These are phyloP conservation scores for Tulasnella sp. DNA, from an alignment of 768 basidiomycete species.

Conservation along the genomic window DNA sequence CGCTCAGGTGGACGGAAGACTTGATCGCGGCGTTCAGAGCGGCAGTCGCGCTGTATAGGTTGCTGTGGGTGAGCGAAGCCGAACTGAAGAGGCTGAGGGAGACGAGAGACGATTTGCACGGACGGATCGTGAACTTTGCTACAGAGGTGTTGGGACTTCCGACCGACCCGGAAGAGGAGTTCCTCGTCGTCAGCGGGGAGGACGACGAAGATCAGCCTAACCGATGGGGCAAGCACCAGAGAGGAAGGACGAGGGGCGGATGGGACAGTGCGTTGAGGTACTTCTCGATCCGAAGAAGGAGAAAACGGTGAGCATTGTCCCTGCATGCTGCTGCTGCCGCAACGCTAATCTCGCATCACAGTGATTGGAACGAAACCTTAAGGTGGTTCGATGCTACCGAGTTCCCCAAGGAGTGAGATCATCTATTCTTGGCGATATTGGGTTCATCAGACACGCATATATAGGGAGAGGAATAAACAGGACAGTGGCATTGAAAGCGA, in stretches of 20 bases:
- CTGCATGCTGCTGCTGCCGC: background rate
- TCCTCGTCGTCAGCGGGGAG: constrained; percentile 21
- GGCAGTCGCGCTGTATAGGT: constrained; percentile 44
- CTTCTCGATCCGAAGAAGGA: constrained; percentile 63
- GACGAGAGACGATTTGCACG: constrained; percentile 45
- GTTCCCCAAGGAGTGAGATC: constrained; percentile 45
- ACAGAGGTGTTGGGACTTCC: constrained; percentile 49
- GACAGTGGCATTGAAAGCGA: background rate
- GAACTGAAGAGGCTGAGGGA: constrained; percentile 44
- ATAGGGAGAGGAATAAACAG: background rate
- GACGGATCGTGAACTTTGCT: constrained; percentile 57
- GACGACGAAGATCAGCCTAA: constrained; percentile 7
- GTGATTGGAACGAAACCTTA: constrained; percentile 79
- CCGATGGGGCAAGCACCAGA: constrained; percentile 28
- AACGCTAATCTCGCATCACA: background rate
- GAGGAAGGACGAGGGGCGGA: constrained; percentile 33
- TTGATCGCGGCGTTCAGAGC: constrained; percentile 71
- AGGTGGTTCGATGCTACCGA: constrained; percentile 73
- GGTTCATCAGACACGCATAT: background rate
- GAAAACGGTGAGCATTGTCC: constrained; percentile 41
- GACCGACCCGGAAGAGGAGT: constrained; percentile 55
- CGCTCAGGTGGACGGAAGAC: constrained; percentile 81
- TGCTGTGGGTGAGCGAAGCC: constrained; percentile 43
- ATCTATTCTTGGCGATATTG: too few relatives aligned
- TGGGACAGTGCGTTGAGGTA: constrained; percentile 55